Evolutionary conservation across 805 yeast genomes (phyloP), one percentile per base, ranked within the genome.

Genomic region (Candida morakotiae): DNA sequence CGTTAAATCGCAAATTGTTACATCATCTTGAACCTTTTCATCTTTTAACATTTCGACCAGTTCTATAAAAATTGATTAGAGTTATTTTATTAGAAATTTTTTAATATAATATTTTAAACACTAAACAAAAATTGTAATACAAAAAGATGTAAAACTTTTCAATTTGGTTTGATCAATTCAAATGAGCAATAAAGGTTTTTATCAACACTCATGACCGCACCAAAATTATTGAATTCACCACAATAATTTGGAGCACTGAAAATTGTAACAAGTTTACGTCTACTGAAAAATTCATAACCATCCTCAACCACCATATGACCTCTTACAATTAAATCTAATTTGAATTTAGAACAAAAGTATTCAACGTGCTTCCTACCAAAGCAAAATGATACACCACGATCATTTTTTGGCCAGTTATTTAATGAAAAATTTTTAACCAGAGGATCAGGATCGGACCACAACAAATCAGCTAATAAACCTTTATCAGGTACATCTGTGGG

Each of bases 251-350:
- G 94, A 3, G 93, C 94, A 43, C 81, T 75, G 51, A 85, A 85
- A 1, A 85, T 79, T 0, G 94, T 85, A 1, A 85, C 93, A 39
- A 85, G 64, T 54, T 79, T 79, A 49, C 87, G 66, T 52, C 77
- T 80, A 42, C 80, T 81, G 56, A 82, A 85, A 55, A 85, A 85
- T 55, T 85, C 93, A 54, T 85, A 85, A 2, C 94, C 94, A 54
- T 85, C 91, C 56, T 85, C 91, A 26, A 85, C 94, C 31, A 85
- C 93, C 94, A 85, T 85, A 55, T 85, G 94, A 6, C 91, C 94
- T 51, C 94, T 66, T 31, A 83, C 86, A 44, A 85, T 77, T 53
- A 85, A 62, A 60, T 85, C 94, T 61, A 85, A 79, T 38, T 80
- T 77, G 56, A 84, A 83, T 26, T 68, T 67, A 34, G 72, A 62